Conservation (phyloP, 495 filamentous ascomycete genomes). For the Thermochaetoides thermophila region DNA sequence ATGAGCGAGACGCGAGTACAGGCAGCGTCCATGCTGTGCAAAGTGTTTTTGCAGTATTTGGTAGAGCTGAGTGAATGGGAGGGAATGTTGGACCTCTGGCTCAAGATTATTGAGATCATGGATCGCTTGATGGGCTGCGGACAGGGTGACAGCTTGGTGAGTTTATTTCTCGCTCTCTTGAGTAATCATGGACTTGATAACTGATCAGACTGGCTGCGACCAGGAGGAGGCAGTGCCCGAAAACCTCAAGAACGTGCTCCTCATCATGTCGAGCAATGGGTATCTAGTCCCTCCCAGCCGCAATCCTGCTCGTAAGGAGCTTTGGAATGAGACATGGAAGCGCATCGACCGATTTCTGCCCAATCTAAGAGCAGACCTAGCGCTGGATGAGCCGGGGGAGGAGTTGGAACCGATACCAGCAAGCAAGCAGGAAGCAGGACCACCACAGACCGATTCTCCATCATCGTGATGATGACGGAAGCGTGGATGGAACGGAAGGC, state of each 20-base stretch:
- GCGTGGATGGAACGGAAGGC: too few species aligned
- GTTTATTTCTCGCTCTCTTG: conserved; percentile 19
- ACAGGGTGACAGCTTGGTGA: conserved; percentile 75
- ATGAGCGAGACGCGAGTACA: conserved; percentile 95
- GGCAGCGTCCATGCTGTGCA: conserved; percentile 80
- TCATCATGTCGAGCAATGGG: conserved; percentile 87
- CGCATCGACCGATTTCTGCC: conserved; percentile 83
- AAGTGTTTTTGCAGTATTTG: conserved; percentile 89
- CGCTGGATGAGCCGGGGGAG: conserved; percentile 24
- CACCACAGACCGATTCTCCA: too few species aligned
- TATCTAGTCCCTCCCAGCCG: conserved; percentile 63
- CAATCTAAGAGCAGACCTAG: conserved; percentile 42
- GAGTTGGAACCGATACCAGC: conserved; percentile 3
- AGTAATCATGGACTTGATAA: neutral
- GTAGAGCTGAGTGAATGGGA: conserved; percentile 71
- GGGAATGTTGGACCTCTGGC: conserved; percentile 88
- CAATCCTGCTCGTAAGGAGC: conserved; percentile 39
- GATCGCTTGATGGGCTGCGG: conserved; percentile 94
- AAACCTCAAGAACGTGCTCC: conserved; percentile 86
- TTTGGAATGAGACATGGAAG: conserved; percentile 77
- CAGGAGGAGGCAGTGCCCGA: conserved; percentile 93
- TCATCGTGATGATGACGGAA: too few species aligned
- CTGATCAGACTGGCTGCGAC: conserved; percentile 10
- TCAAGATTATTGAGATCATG: conserved; percentile 85
- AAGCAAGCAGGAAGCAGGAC: too few species aligned